These are phyloP conservation scores for Triticum turgidum DNA, from an alignment of 176 grass and related monocot genomes.

Conservation along the genomic window DNA sequence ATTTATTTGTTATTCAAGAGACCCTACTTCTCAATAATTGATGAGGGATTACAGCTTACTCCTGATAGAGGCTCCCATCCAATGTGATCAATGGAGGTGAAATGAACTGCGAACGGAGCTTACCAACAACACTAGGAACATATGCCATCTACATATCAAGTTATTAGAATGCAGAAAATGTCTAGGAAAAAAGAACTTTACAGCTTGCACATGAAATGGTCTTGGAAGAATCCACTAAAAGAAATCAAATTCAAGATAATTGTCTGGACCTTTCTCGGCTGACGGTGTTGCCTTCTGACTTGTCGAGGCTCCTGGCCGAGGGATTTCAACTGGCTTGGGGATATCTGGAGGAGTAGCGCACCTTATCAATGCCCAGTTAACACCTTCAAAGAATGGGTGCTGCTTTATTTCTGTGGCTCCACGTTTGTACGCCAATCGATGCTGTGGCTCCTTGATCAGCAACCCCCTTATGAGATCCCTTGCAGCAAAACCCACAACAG, in stretches of 20 bases:
- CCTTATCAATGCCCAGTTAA: conserved; percentile 83
- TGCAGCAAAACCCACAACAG: conserved; percentile 63
- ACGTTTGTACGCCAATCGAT: conserved; percentile 72
- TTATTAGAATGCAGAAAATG: conserved; percentile 36
- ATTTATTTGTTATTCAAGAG: conserved; percentile 35
- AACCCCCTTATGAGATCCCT: conserved; percentile 77
- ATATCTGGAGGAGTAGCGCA: conserved; percentile 73
- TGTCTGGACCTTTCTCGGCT: conserved; percentile 48
- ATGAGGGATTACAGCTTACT: conserved; percentile 23
- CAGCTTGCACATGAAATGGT: conserved; percentile 32
- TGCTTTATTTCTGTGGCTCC: conserved; percentile 86
- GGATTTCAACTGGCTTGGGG: conserved; percentile 59
- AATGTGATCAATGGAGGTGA: conserved; percentile 13
- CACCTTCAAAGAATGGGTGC: conserved; percentile 75
- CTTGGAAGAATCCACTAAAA: conserved; percentile 47
- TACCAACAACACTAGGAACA: conserved; percentile 20
- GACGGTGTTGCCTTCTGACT: conserved; percentile 40
- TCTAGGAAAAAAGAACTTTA: conserved; percentile 32
- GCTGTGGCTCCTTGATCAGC: conserved; percentile 81
- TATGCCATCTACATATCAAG: conserved; percentile 44
- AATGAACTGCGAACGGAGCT: conserved; percentile 17
- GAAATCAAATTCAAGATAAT: conserved; percentile 85
- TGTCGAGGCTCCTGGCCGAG: conserved; percentile 45
- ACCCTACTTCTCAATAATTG: conserved; percentile 18
- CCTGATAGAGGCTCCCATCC: conserved; percentile 8